A percentile compares a stretch with the other conserved stretches of the same genome.
These are phyloP conservation scores for Phytophthora colocasiae DNA, from an alignment of 352 stramenopile species.

Conservation along the genomic window DNA sequence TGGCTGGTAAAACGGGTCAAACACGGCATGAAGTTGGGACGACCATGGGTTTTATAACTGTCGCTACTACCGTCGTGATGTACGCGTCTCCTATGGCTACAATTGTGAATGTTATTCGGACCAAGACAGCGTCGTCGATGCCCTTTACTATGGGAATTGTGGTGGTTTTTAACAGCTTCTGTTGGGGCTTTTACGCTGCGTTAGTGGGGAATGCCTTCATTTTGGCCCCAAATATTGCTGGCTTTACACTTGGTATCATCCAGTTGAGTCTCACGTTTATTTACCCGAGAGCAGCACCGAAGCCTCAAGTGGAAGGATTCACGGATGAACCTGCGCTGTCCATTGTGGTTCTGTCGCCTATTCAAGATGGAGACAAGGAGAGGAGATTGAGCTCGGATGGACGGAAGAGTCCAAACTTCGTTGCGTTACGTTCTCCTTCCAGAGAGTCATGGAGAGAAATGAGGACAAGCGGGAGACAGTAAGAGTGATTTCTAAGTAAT, in stretches of 20 bases:
- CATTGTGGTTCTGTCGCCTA: conserved; percentile 20
- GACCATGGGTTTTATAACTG: conserved; percentile 44
- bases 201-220: conserved; percentile 47
- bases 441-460: conserved; percentile 19
- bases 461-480: conserved; percentile 10
- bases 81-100: conserved; percentile 55
- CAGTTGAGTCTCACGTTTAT: conserved; percentile 54
- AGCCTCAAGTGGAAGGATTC: conserved; percentile 16
- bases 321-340: conserved; percentile 15
- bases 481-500: conserved; percentile 6
- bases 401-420: conserved; percentile 17
- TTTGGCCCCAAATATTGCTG: conserved; percentile 41
- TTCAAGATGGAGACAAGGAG: conserved; percentile 29
- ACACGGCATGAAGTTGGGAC: conserved; percentile 19
- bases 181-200: conserved; percentile 52
- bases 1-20: conserved; percentile 35
- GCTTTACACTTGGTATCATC: conserved; percentile 29
- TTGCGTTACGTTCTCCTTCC: conserved; percentile 24
- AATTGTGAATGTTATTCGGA: conserved; percentile 45
- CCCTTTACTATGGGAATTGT: conserved; percentile 55
- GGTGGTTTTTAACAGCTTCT: conserved; percentile 50
- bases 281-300: conserved; percentile 41
- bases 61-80: conserved; percentile 46
- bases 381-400: conserved; percentile 10
- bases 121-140: conserved; percentile 53